Evolutionary conservation across 768 basidiomycete genomes (phyloP).

Genomic region (Exsudoporus frostii): DNA sequence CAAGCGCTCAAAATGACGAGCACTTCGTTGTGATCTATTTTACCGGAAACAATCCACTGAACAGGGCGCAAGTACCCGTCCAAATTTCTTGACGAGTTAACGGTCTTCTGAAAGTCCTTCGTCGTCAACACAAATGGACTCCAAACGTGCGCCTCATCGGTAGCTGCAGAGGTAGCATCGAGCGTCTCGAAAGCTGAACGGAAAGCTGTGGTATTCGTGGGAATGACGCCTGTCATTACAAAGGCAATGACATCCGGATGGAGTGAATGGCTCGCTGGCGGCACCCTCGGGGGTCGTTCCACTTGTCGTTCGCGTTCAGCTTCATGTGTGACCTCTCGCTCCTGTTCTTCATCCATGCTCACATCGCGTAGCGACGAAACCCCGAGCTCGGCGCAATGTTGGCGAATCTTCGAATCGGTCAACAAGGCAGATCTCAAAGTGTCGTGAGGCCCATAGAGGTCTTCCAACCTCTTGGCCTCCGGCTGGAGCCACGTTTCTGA

Average conservation of each 20-base stretch:
- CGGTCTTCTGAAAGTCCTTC: conserved; percentile 13
- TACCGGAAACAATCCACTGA: conserved; percentile 23
- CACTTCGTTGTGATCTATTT: background rate
- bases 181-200: conserved; percentile 13
- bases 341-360: conserved; percentile 47
- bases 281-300: conserved; percentile 33
- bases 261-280: conserved; percentile 21
- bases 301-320: conserved; percentile 41
- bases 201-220: conserved; percentile 18
- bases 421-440: background rate
- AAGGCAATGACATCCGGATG: conserved; percentile 21
- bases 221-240: conserved; percentile 30
- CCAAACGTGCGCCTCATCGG: conserved; percentile 23
- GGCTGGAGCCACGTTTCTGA: conserved; percentile 36
- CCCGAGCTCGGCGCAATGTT: conserved; percentile 16
- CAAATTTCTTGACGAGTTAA: background rate
- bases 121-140: conserved; percentile 14
- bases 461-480: conserved; percentile 37
- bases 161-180: background rate
- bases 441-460: conserved; percentile 28
- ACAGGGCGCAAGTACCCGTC: conserved; percentile 27
- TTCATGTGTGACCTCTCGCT: conserved; percentile 46
- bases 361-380: conserved; percentile 12
- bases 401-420: conserved; percentile 5
- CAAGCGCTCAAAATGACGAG: conserved; percentile 35